These are phyloP conservation scores for Kwoniella sp. DNA, from an alignment of 768 basidiomycete species.

Conservation along the genomic window DNA sequence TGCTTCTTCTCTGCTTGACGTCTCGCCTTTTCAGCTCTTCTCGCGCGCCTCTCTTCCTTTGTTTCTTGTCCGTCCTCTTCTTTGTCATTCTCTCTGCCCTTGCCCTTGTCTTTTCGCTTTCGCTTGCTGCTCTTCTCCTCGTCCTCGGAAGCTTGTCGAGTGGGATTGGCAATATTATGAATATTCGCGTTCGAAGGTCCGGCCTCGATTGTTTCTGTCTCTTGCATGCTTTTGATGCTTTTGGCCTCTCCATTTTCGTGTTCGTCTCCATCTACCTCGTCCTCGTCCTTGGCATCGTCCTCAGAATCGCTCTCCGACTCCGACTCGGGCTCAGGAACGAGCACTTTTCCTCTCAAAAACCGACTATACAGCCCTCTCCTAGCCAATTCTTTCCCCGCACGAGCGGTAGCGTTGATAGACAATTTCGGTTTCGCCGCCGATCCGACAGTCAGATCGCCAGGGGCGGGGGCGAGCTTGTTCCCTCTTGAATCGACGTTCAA, in stretches of 20 bases:
- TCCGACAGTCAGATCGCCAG: conserved; percentile 5
- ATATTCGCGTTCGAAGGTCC: not conserved
- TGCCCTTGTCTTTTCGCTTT: not conserved
- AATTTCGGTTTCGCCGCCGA: conserved; percentile 53
- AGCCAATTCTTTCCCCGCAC: conserved; percentile 77
- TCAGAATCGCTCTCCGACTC: not conserved
- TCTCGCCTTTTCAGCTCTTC: conserved; percentile 23
- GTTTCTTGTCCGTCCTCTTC: not conserved
- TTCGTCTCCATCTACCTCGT: no score
- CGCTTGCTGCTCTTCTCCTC: conserved; percentile 5
- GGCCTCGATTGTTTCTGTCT: conserved; percentile 3
- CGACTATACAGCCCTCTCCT: conserved; percentile 72
- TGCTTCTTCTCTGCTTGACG: conserved; percentile 18
- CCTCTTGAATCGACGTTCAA: conserved; percentile 14
- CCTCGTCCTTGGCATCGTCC: conserved; percentile 60
- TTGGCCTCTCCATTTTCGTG: conserved; percentile 1
- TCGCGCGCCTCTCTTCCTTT: conserved; percentile 21
- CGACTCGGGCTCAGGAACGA: conserved; percentile 23
- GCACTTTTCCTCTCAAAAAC: conserved; percentile 69
- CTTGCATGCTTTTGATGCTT: conserved; percentile 7
- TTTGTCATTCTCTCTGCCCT: conserved; percentile 4
- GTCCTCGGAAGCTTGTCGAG: not conserved
- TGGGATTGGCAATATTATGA: not conserved
- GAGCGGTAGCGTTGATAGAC: conserved; percentile 48
- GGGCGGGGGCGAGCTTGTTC: conserved; percentile 4